These are phyloP conservation scores for Metarhizium sp. DNA, from an alignment of 2,329 filamentous ascomycete genomes.

Conservation along the genomic window DNA sequence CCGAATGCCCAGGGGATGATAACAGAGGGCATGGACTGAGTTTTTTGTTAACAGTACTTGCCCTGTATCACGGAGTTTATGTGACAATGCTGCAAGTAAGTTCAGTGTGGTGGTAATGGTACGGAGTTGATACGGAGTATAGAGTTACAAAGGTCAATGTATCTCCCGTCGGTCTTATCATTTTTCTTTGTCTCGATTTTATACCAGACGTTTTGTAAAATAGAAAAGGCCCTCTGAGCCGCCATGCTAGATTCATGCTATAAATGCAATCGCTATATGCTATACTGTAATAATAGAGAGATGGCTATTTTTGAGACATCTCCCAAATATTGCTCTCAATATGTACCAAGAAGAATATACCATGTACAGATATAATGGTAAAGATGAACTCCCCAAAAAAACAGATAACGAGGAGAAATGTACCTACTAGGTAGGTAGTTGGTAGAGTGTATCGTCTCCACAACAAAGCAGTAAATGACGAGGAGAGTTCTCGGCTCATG, in stretches of 20 bases:
- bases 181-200: neutral
- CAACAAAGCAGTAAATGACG: too few relatives aligned
- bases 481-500: too few relatives aligned
- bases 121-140: neutral
- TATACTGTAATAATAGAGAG: too few relatives aligned
- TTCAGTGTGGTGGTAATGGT: neutral
- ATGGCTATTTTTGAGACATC: too few relatives aligned
- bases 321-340: too few relatives aligned
- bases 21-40: slow-evolving; percentile 35
- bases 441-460: too few relatives aligned
- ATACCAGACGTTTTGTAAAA: neutral
- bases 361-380: neutral
- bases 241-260: too few relatives aligned
- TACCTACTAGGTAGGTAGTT: too few relatives aligned
- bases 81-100: neutral
- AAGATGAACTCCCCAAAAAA: neutral
- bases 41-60: neutral
- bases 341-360: too few relatives aligned
- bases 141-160: neutral
- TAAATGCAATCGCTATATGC: too few relatives aligned
- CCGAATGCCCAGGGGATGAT: slow-evolving; percentile 52
- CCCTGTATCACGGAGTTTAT: neutral
- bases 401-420: neutral
- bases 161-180: neutral
- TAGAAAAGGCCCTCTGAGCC: too few relatives aligned